phyloP scores from a whole-genome alignment of 1,284 basidiomycete species.

The Cystobasidiaceae sp. region DNA sequence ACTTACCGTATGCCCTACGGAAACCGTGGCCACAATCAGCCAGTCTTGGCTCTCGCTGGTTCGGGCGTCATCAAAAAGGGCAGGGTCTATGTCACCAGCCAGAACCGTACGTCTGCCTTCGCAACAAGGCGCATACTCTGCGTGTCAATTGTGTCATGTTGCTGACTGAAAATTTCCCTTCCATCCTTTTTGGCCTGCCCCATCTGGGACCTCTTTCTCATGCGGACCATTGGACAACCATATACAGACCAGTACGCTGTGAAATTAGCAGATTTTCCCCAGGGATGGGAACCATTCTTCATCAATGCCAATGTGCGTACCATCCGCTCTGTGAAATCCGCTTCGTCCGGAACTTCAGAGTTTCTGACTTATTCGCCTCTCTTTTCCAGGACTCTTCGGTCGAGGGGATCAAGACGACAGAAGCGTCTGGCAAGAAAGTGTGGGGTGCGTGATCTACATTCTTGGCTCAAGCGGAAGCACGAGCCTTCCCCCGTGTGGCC shows the following conservation, averaged over 20 bases:
- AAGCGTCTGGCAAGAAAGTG: conserved; percentile 74
- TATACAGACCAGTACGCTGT: conserved; percentile 76
- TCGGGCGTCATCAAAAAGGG: conserved; percentile 90
- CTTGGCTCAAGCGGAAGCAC: not conserved
- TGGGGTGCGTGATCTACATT: conserved; percentile 60
- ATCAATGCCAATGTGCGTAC: conserved; percentile 34
- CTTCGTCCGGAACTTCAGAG: conserved; percentile 12
- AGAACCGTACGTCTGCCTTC: conserved; percentile 54
- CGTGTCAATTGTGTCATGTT: not conserved
- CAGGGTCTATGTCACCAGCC: conserved; percentile 86
- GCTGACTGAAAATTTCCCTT: not conserved
- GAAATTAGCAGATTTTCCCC: conserved; percentile 83
- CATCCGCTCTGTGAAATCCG: not conserved
- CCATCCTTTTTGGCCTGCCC: not conserved
- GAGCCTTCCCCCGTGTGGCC: not conserved
- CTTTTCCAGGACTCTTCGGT: conserved; percentile 67
- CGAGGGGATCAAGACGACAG: conserved; percentile 92
- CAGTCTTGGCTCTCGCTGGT: conserved; percentile 84
- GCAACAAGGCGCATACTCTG: conserved; percentile 29
- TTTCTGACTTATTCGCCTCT: not conserved
- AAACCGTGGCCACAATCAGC: conserved; percentile 99
- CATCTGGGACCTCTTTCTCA: not conserved
- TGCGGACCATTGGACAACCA: not conserved
- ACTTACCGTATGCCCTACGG: conserved; percentile 97
- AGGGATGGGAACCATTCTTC: conserved; percentile 74